These are phyloP conservation scores for Adansonia digitata DNA, from an alignment of 345 rosid species.

Conservation along the genomic window DNA sequence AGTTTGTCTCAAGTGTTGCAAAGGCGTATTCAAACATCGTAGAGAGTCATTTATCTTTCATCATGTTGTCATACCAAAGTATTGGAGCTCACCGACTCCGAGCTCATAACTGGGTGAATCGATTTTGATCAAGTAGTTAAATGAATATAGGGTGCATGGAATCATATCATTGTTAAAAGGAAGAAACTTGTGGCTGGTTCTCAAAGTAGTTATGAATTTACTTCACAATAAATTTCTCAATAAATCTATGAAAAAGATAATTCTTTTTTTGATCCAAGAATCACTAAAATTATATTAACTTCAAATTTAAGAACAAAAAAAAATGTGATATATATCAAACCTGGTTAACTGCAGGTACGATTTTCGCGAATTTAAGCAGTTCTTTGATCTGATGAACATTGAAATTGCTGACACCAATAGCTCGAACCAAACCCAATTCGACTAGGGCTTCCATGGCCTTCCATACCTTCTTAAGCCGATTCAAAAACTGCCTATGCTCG, in stretches of 20 bases:
- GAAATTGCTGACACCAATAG: conserved; percentile 60
- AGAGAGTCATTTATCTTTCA: background rate
- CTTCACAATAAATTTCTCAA: background rate
- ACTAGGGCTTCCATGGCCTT: conserved; percentile 56
- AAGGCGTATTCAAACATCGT: background rate
- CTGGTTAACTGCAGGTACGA: conserved; percentile 61
- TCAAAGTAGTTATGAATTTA: background rate
- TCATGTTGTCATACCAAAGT: no score
- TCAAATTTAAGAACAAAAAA: background rate
- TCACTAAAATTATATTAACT: background rate
- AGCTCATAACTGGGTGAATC: background rate
- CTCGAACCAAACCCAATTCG: conserved; percentile 47
- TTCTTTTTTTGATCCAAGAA: conserved; percentile 2
- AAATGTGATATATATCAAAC: conserved; percentile 18
- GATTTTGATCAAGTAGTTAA: background rate
- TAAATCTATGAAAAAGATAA: background rate
- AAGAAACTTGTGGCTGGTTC: background rate
- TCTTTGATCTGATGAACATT: conserved; percentile 47
- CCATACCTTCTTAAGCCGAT: conserved; percentile 57
- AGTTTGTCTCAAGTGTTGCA: background rate
- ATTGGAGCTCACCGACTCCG: background rate
- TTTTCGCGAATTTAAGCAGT: conserved; percentile 50
- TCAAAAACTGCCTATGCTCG: conserved; percentile 49
- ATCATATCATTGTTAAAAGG: background rate
- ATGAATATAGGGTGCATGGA: background rate